Evolutionary conservation across 2,329 filamentous ascomycete genomes (phyloP).

Genomic region (Monilinia aucupariae): DNA sequence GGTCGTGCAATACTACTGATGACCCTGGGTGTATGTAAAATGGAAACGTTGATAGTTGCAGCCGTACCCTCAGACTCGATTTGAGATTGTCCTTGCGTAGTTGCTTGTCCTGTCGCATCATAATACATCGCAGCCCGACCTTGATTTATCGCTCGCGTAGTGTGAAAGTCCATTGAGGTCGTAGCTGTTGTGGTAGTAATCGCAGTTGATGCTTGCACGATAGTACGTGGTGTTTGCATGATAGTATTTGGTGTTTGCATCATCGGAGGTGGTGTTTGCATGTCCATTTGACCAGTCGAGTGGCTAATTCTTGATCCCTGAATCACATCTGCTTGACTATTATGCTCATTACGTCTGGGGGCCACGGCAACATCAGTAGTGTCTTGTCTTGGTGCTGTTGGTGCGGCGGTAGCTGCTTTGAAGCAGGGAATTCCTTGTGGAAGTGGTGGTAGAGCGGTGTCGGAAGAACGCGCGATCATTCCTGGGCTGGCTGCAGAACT

Average conservation of each 20-base stretch:
- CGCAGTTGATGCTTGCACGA: no score
- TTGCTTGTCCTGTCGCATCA: background rate
- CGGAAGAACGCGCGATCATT: background rate
- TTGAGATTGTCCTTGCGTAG: background rate
- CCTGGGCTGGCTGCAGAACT: background rate
- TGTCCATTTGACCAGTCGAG: background rate
- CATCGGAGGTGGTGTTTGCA: no score
- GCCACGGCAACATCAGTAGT: background rate
- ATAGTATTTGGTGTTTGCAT: background rate
- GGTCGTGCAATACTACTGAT: constrained; percentile 7
- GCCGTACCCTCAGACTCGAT: background rate
- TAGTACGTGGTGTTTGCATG: background rate
- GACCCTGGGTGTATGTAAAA: constrained; percentile 2
- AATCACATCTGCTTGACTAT: background rate
- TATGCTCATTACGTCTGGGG: background rate
- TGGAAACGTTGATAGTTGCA: background rate
- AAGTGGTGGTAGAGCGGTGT: background rate
- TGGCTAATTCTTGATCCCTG: background rate
- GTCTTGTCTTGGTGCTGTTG: background rate
- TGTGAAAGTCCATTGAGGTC: background rate
- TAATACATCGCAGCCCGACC: background rate
- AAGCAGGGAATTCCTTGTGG: background rate
- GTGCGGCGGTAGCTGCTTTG: background rate
- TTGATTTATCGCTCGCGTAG: background rate
- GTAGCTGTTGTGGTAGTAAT: background rate